phyloP scores from a whole-genome alignment of 2,329 filamentous ascomycete species.

The Colletotrichum spaethianum region DNA sequence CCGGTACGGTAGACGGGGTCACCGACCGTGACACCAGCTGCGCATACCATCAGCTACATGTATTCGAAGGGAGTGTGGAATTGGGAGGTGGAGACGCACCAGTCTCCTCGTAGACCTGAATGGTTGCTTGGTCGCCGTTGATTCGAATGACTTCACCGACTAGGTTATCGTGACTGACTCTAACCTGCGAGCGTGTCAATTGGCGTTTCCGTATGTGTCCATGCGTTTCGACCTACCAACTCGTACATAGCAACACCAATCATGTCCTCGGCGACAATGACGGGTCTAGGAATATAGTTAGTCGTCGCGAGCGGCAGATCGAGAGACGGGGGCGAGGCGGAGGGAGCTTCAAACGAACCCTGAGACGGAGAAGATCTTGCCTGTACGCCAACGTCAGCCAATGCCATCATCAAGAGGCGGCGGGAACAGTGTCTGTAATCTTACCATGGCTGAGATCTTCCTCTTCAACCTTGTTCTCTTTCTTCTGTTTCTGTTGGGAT shows the following conservation, averaged over 20 bases:
- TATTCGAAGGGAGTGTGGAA: not conserved
- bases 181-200: constrained; percentile 72
- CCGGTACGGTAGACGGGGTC: constrained; percentile 92
- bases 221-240: constrained; percentile 72
- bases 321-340: constrained; percentile 21
- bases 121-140: constrained; percentile 93
- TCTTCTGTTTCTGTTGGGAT: constrained; percentile 45
- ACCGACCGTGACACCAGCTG: constrained; percentile 94
- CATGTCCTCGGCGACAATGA: constrained; percentile 98
- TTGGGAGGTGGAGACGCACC: constrained; percentile 67
- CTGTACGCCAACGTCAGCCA: constrained; percentile 50
- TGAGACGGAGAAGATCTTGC: constrained; percentile 74
- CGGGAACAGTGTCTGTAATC: not conserved
- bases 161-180: constrained; percentile 91
- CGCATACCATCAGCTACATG: constrained; percentile 37
- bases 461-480: constrained; percentile 53
- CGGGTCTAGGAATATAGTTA: constrained; percentile 71
- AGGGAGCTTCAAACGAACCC: constrained; percentile 64
- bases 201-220: not conserved
- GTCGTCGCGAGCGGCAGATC: constrained; percentile 37
- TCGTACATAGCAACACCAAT: constrained; percentile 99
- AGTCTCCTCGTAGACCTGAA: constrained; percentile 99
- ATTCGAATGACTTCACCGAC: constrained; percentile 99
- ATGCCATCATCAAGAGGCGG: constrained; percentile 3
- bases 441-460: constrained; percentile 58